Evolutionary conservation across 176 grass and related monocot species (phyloP).

Genomic region (sorghum (Sorghum bicolor)): Sorghum_bicolor_NCBIv3 NC_012872.2:59857001-59857500

Average conservation of each 20-base stretch:
- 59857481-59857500: conserved; percentile 68
- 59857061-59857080: conserved; percentile 79
- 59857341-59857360: conserved; percentile 80
- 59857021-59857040: conserved; percentile 50
- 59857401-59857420: conserved; percentile 9
- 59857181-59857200: conserved; percentile 61
- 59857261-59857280: conserved; percentile 60
- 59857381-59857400: background rate
- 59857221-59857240: background rate
- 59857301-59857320: conserved; percentile 77
- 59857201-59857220: background rate
- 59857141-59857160: conserved; percentile 76
- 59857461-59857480: conserved; percentile 64
- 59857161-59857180: conserved; percentile 96
- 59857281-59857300: conserved; percentile 87
- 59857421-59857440: background rate
- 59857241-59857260: background rate
- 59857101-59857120: conserved; percentile 91
- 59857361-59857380: conserved; percentile 44
- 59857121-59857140: conserved; percentile 92
- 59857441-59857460: conserved; percentile 24
- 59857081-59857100: conserved; percentile 83
- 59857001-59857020: background rate
- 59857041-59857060: conserved; percentile 70
- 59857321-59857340: conserved; percentile 93